Evolutionary conservation across 2,329 filamentous ascomycete genomes (phyloP).

Genomic region (Trichoderma gracile): DNA sequence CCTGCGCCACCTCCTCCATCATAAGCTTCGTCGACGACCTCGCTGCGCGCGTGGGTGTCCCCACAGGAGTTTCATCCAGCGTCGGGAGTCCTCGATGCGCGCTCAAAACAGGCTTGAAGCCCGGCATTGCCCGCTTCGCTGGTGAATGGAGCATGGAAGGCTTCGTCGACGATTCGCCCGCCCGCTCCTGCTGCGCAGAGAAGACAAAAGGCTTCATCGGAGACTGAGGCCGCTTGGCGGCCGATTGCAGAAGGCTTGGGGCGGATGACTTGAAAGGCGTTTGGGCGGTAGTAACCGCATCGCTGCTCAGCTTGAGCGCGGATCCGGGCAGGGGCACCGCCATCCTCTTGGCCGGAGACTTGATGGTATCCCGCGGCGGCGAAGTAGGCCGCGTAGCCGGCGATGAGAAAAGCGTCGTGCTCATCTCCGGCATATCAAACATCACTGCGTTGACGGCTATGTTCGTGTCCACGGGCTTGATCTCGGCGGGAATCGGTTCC

Average conservation of each 20-base stretch:
- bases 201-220: conserved; percentile 44
- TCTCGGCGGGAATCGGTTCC: background rate
- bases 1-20: conserved; percentile 37
- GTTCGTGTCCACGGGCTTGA: conserved; percentile 17
- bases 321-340: conserved; percentile 38
- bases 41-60: conserved; percentile 34
- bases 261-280: conserved; percentile 42
- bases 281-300: conserved; percentile 28
- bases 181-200: conserved; percentile 33
- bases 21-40: conserved; percentile 44
- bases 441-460: conserved; percentile 34
- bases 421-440: conserved; percentile 40
- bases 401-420: conserved; percentile 48
- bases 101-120: conserved; percentile 39
- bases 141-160: conserved; percentile 54
- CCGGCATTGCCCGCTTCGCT: conserved; percentile 48
- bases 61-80: conserved; percentile 37
- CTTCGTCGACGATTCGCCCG: conserved; percentile 47
- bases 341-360: conserved; percentile 55
- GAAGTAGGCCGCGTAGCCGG: conserved; percentile 59
- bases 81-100: conserved; percentile 29
- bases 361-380: conserved; percentile 56
- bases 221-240: conserved; percentile 53
- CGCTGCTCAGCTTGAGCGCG: conserved; percentile 34
- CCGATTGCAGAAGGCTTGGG: conserved; percentile 48